Evolutionary conservation across 2,329 filamentous ascomycete genomes (phyloP), one percentile per base, ranked within the genome.

Genomic region (Stachybotrys elegans): DNA sequence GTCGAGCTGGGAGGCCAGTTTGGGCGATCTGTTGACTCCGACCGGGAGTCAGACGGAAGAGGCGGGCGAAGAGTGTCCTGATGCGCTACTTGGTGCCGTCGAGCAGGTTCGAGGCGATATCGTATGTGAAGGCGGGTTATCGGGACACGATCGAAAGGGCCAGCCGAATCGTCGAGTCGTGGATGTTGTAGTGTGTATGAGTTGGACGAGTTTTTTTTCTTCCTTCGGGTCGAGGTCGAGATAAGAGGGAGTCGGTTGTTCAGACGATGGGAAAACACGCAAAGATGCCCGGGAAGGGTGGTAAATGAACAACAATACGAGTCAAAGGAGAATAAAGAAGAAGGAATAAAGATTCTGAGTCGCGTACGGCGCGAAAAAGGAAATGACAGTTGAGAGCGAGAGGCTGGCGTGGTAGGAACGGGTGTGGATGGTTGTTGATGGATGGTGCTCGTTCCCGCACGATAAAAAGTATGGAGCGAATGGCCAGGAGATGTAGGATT

Each of bases 1-100:
- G 43, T 69, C 67, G 45, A 68, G 57, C 49, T 66, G 59, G 49
- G 59, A 57, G 57, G 66, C 67, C 65, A 70, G 57, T 58, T 46
- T 63, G 55, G 59, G 55, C 61, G 53, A 57, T 51, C 29, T 43
- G 44, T 41, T 41, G 60, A 65, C 62, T 61, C 63, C 60, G 48
- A 48, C 60, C 61, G 58, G 61, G 65, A 68, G 66, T 61, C 62
- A 49, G 22, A 23, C 22, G 42, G 32, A n/a, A 16, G 7, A 21
- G 43, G 19, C 14, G 9, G 31, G 6, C 31, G 31, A 7, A 6
- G 39, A 41, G 39, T 29, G 21, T 29, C n/a, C 22, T 35, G 17
- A 16, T 11, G 27, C 35, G 6, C 11, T 34, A 21, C 9, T 34
- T 42, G 25, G n/a, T n/a, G 7, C 23, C 17, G 19, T 11, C 20